Conservation (phyloP, 2,329 filamentous ascomycete genomes). For the Exophiala alcalophila region DNA sequence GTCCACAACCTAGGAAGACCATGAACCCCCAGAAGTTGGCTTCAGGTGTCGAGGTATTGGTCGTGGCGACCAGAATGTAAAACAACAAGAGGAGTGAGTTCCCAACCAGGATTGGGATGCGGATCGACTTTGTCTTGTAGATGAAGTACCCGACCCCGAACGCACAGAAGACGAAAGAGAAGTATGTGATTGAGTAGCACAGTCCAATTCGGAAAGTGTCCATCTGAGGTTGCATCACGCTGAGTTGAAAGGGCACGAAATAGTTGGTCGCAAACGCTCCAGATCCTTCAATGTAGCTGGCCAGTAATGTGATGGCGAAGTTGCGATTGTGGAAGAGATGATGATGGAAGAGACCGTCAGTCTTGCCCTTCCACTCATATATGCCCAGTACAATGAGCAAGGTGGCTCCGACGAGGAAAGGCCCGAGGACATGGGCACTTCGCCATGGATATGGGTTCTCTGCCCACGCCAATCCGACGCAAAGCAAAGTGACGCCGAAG, state of each 20-base stretch:
- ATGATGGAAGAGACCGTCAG: slow-evolving; percentile 48
- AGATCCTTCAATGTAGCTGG: slow-evolving; percentile 10
- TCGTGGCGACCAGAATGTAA: slow-evolving; percentile 8
- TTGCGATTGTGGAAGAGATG: slow-evolving; percentile 56
- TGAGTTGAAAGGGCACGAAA: slow-evolving; percentile 11
- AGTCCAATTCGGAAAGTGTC: slow-evolving; percentile 14
- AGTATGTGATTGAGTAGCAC: slow-evolving; percentile 14
- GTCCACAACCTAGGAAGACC: slow-evolving; percentile 11
- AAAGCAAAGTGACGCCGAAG: slow-evolving; percentile 40
- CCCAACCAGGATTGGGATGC: slow-evolving; percentile 6
- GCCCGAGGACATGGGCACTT: slow-evolving; percentile 49
- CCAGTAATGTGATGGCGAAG: slow-evolving; percentile 37
- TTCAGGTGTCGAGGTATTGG: slow-evolving; percentile 9
- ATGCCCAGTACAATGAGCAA: slow-evolving; percentile 46
- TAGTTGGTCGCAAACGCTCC: slow-evolving; percentile 8
- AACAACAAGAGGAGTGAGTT: slow-evolving; percentile 14
- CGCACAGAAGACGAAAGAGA: slow-evolving; percentile 12
- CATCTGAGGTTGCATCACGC: slow-evolving; percentile 10
- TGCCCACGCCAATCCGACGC: slow-evolving; percentile 57
- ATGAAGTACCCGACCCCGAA: slow-evolving; percentile 15
- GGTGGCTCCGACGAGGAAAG: slow-evolving; percentile 48
- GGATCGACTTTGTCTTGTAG: slow-evolving; percentile 16
- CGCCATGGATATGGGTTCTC: slow-evolving; percentile 55
- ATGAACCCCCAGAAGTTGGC: slow-evolving; percentile 19
- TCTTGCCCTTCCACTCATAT: slow-evolving; percentile 56